A percentile compares a stretch with the other conserved stretches of the same genome.
phyloP scores from a whole-genome alignment of 345 rosid species.

The Eucalyptus regnans region DNA sequence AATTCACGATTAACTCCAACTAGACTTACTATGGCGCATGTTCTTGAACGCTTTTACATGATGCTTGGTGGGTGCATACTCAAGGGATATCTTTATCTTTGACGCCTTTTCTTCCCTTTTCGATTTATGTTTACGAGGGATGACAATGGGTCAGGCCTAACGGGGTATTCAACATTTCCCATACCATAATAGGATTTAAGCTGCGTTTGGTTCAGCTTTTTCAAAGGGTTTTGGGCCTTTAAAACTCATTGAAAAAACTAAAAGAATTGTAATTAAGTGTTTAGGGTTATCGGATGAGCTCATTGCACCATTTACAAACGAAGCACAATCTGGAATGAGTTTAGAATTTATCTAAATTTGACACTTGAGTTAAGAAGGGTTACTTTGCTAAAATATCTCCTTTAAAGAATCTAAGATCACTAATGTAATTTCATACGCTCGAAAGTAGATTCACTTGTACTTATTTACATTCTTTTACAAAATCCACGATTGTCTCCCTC shows the following conservation, averaged over 20 bases:
- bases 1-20: neutral
- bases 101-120: neutral
- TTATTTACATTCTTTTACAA: neutral
- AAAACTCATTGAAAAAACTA: too few species aligned
- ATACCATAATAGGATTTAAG: too few species aligned
- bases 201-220: fast-evolving
- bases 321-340: neutral
- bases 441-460: neutral
- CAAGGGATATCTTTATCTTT: neutral
- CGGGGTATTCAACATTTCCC: neutral
- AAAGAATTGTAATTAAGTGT: neutral
- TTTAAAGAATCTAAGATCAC: neutral
- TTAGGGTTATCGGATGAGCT: neutral
- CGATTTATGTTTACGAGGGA: neutral
- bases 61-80: neutral
- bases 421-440: neutral
- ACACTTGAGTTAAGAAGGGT: neutral
- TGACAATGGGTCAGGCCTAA: neutral
- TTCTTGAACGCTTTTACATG: neutral
- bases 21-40: fast-evolving
- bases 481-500: neutral
- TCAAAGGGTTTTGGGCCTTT: fast-evolving
- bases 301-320: fast-evolving
- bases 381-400: neutral
- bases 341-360: neutral